phyloP scores from a whole-genome alignment of 2,329 filamentous ascomycete species.

The Nemania serpens region DNA sequence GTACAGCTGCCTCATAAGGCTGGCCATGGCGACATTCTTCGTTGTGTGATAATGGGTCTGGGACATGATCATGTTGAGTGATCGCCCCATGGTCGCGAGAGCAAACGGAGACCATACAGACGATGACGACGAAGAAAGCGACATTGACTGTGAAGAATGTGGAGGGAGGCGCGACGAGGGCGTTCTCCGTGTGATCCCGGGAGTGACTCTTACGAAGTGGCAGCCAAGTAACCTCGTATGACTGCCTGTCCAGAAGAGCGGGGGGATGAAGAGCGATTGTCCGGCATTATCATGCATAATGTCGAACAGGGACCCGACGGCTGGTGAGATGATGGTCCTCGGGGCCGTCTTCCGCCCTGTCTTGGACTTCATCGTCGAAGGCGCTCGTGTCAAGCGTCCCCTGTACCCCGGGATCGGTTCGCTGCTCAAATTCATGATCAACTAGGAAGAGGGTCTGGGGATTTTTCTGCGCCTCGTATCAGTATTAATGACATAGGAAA shows the following conservation, averaged over 20 bases:
- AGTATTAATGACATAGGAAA: background rate
- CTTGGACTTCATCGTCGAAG: background rate
- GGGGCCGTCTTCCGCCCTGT: no score
- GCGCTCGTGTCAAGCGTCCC: background rate
- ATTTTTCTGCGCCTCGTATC: background rate
- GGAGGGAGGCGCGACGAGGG: background rate
- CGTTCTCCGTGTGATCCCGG: constrained; percentile 43
- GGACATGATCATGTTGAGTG: constrained; percentile 28
- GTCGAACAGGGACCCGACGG: constrained; percentile 56
- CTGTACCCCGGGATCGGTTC: background rate
- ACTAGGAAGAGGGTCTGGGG: background rate
- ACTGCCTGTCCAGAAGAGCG: constrained; percentile 60
- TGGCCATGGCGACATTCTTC: background rate
- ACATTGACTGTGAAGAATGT: constrained; percentile 36
- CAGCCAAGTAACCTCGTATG: constrained; percentile 55
- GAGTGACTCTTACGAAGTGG: constrained; percentile 50
- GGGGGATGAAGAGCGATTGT: constrained; percentile 54
- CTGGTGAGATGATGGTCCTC: constrained; percentile 43
- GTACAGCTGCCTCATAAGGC: background rate
- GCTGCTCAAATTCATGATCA: no score
- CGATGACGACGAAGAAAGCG: constrained; percentile 45
- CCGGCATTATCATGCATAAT: constrained; percentile 55
- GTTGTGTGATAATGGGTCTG: background rate
- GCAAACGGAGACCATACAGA: constrained; percentile 43
- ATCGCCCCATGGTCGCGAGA: no score